A percentile compares a stretch with the other conserved stretches of the same genome.
These are phyloP conservation scores for Leccinum variicolor DNA, from an alignment of 768 basidiomycete species.

Conservation along the genomic window DNA sequence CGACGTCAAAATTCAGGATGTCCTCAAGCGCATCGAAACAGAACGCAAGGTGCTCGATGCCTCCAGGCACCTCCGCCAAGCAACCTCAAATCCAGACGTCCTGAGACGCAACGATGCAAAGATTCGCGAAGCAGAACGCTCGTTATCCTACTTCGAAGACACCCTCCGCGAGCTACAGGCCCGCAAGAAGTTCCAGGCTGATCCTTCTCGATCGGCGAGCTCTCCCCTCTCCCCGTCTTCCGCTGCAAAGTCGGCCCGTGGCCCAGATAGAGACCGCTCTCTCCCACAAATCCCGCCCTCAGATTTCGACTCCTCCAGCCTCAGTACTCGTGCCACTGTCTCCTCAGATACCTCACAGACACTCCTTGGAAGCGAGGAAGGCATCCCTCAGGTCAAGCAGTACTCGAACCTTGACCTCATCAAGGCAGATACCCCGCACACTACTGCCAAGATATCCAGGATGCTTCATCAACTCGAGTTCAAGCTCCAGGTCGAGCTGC, in stretches of 20 bases:
- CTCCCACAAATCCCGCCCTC: conserved; percentile 51
- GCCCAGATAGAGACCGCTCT: conserved; percentile 30
- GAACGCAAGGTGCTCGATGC: conserved; percentile 93
- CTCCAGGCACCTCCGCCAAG: conserved; percentile 70
- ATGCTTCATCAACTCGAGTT: conserved; percentile 99
- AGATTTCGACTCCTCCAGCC: conserved; percentile 39
- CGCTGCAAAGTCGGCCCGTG: conserved; percentile 13
- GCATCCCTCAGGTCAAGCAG: conserved; percentile 52
- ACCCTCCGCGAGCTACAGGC: conserved; percentile 79
- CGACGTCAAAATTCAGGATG: conserved; percentile 92
- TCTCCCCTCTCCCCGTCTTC: conserved; percentile 29
- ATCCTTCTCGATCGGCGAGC: conserved; percentile 53
- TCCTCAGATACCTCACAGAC: conserved; percentile 40
- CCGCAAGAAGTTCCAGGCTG: conserved; percentile 64
- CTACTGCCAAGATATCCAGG: conserved; percentile 91
- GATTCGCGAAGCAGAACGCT: conserved; percentile 83
- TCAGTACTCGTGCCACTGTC: conserved; percentile 33
- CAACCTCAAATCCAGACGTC: conserved; percentile 86
- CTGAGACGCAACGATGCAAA: conserved; percentile 76
- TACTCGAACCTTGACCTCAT: conserved; percentile 90
- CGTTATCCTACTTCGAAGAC: conserved; percentile 83
- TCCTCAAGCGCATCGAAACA: conserved; percentile 85
- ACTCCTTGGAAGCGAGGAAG: conserved; percentile 37
- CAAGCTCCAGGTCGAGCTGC: conserved; percentile 97
- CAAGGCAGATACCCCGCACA: conserved; percentile 96